Evolutionary conservation across 257 asterid species (phyloP).

Genomic region (Nicotiana tabacum): DNA sequence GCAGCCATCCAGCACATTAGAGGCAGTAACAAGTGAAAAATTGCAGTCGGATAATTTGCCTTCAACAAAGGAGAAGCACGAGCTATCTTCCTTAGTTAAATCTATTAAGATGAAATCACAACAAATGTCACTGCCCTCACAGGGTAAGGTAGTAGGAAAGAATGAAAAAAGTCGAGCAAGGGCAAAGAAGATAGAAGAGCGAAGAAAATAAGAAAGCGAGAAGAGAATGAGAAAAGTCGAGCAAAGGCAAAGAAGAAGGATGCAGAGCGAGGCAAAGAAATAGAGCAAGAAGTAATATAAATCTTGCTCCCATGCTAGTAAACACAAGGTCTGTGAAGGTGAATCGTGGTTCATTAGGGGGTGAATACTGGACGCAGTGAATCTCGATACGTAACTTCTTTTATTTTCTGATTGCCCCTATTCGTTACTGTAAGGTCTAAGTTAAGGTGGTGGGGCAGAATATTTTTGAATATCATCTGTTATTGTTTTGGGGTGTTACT

Average conservation of each 20-base stretch:
- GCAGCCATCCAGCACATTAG: slow-evolving; percentile 6
- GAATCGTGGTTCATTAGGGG: not conserved
- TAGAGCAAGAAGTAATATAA: not conserved
- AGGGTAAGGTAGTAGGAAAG: slow-evolving; percentile 22
- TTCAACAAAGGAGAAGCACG: slow-evolving; percentile 35
- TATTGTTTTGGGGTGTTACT: not conserved
- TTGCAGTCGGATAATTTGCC: slow-evolving; percentile 10
- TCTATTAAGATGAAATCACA: slow-evolving; percentile 57
- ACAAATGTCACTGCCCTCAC: slow-evolving; percentile 26
- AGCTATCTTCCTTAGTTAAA: slow-evolving; percentile 41
- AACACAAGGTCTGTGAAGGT: not conserved
- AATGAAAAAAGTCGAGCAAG: slow-evolving; percentile 1
- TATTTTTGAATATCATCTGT: not conserved
- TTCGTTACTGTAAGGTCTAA: not conserved
- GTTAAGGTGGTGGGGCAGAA: not conserved
- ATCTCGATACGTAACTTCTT: not conserved
- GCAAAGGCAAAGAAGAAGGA: not conserved
- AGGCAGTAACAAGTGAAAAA: slow-evolving; percentile 8
- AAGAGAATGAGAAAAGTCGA: slow-evolving; percentile 3
- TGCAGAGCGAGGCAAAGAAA: not conserved
- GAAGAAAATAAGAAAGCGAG: not conserved
- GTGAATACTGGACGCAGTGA: not conserved
- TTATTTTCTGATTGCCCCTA: not conserved
- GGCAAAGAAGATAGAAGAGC: not conserved
- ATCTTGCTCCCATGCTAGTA: not conserved